Evolutionary conservation across 176 grass and related monocot genomes (phyloP), one percentile per base, ranked within the genome.

Genomic region (Echinochloa phyllopogon): DNA sequence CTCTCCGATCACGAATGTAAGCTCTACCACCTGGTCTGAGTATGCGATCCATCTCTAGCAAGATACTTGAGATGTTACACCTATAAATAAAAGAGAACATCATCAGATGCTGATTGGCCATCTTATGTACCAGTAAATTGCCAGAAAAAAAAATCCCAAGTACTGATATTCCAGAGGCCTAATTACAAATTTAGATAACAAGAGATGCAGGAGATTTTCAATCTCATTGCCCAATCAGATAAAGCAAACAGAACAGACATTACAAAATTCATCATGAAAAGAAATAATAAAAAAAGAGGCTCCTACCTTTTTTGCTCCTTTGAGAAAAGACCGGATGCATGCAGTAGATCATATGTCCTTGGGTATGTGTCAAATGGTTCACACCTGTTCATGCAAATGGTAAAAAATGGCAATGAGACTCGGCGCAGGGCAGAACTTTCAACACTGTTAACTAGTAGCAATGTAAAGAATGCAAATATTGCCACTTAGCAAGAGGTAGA

Each of bases 301-400:
- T 72, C 50, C 17, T 92, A 94, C 92, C 92, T 95, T 87, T 88
- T 95, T 64, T 90, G 81, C 67, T 98, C 95, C 66, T 87, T 83
- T 55, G 95, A 98, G 87, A 98, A 95, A 78, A 98, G 82, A 58
- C 87, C 62, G 38, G 37, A 98, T 69, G 95, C 95, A 86, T 98
- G 95, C 79, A 95, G 79, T 8, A 98, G 80, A 89, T 93, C 91
- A 6, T 98, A 95, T 9, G 95, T 98, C 90, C 95, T 95, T 90
- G 95, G 95, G 84, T 95, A 98, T 56, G 95, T 98, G 73, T 98
- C 95, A 67, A 98, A 98, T 68, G 95, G 91, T 82, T 98, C 95
- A 69, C 90, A 98, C 95, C 95, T 98, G 85, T 84, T 33, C 68
- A 86, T 63, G 50, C n/a, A 24, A 16, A 79, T 74, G 48, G 53